Evolutionary conservation across 306 rosid genomes (phyloP), one percentile per base, ranked within the genome.

Genomic region (Trichosanthes truncata): DNA sequence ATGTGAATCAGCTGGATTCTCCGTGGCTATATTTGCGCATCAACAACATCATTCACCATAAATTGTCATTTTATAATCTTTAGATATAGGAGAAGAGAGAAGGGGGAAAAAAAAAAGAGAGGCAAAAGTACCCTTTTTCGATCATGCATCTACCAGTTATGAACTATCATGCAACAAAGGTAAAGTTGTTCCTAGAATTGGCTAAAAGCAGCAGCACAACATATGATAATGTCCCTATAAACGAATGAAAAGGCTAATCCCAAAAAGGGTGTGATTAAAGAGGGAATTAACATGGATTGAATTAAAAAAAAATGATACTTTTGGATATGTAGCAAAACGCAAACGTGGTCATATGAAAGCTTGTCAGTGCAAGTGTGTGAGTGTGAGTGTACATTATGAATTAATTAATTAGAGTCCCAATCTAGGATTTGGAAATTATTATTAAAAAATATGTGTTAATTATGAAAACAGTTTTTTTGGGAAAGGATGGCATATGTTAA

Each of bases 151-250:
- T 5, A 36, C 5, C 5, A 36, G 6, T 36, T 36, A 36, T 36
- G 56, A 51, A 51, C 5, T 51, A 5, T 12, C n/a, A 5, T 17
- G 56, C n/a, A 51, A 51, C 56, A 51, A 51, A 51, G 6, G 8
- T 51, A 51, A 67, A 20, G 51, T 18, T 18, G 29, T 61, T 66
- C 48, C 74, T 3, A 66, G 74, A 45, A 60, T 62, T 25, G 6
- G n/a, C 7, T 62, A 29, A 31, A 25, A 14, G 68, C 9, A 62
- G 8, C n/a, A 62, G 29, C 41, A 25, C 1, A 18, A 38, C 71
- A 67, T n/a, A n/a, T 40, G 49, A 67, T 67, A 38, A 18, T 67
- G 74, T 67, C 74, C 51, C 74, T 67, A 67, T 67, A 9, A 40
- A 20, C 14, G 26, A 67, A 67, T 9, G 74, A 35, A 38, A 67